Evolutionary conservation across 208 protist genomes (phyloP).

Genomic region (Angomonas ambiguus): DNA sequence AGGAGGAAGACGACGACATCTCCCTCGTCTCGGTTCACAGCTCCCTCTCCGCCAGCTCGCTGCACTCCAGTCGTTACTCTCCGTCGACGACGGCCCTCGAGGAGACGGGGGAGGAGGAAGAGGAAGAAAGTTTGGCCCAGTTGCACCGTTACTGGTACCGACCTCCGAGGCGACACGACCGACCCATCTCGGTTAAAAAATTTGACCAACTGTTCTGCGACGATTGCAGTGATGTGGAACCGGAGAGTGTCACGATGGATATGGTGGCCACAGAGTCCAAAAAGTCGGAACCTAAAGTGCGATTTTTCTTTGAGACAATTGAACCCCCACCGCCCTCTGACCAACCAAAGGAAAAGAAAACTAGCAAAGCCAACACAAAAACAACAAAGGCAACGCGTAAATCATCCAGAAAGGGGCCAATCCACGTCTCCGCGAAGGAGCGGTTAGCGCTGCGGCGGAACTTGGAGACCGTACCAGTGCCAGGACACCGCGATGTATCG

Average conservation of each 20-base stretch:
- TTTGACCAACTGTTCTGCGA: slow-evolving; percentile 3
- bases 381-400: not conserved
- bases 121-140: not conserved
- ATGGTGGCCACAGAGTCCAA: not conserved
- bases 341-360: not conserved
- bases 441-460: not conserved
- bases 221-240: not conserved
- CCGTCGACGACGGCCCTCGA: not conserved
- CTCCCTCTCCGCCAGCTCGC: too few relatives aligned
- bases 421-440: not conserved
- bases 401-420: not conserved
- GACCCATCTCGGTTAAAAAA: not conserved
- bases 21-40: not conserved
- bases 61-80: too few relatives aligned
- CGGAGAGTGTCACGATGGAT: not conserved
- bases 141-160: not conserved
- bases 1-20: too few relatives aligned
- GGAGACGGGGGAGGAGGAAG: not conserved
- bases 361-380: not conserved
- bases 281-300: too few relatives aligned
- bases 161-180: not conserved
- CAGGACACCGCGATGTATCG: not conserved
- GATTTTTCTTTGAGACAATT: too few relatives aligned
- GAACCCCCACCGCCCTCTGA: slow-evolving; percentile 12
- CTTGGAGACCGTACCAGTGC: not conserved